Conservation (phyloP, 2,329 filamentous ascomycete genomes). For the Cryphonectria japonica region DNA sequence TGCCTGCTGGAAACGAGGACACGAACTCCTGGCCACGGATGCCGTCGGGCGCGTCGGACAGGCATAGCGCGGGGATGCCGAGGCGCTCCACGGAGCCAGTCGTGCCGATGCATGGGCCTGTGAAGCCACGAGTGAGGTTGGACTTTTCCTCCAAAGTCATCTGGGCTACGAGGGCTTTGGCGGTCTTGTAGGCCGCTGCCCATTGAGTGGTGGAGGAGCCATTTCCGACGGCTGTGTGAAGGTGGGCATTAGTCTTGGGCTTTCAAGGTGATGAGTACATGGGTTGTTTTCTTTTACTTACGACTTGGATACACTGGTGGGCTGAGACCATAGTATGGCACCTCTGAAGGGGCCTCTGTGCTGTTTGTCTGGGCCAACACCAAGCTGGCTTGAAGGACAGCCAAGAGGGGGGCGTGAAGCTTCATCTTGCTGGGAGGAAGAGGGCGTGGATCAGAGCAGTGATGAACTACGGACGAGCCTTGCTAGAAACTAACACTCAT, state of each 20-base stretch:
- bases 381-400: slow-evolving; percentile 19
- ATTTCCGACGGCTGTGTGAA: slow-evolving; percentile 34
- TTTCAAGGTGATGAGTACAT: rapidly evolving
- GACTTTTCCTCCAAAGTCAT: slow-evolving; percentile 47
- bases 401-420: slow-evolving; percentile 13
- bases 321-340: slow-evolving; percentile 41
- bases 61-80: slow-evolving; percentile 46
- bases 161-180: slow-evolving; percentile 41
- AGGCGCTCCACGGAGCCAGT: slow-evolving; percentile 40
- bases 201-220: slow-evolving; percentile 38
- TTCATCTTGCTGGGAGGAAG: slow-evolving; percentile 23
- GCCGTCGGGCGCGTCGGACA: slow-evolving; percentile 47
- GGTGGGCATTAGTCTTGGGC: slow-evolving; percentile 12
- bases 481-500: too few relatives aligned
- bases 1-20: slow-evolving; percentile 64
- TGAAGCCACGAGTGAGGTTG: slow-evolving; percentile 43
- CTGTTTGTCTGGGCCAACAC: slow-evolving; percentile 20
- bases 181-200: slow-evolving; percentile 41
- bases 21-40: slow-evolving; percentile 41
- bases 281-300: slow-evolving; percentile 23
- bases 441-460: not conserved
- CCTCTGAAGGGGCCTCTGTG: slow-evolving; percentile 32
- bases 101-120: slow-evolving; percentile 40
- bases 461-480: not conserved
- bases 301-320: slow-evolving; percentile 42